Base-by-base conservation (phyloP, 495 filamentous ascomycete genomes). In the Tuber microsphaerosporum region DNA sequence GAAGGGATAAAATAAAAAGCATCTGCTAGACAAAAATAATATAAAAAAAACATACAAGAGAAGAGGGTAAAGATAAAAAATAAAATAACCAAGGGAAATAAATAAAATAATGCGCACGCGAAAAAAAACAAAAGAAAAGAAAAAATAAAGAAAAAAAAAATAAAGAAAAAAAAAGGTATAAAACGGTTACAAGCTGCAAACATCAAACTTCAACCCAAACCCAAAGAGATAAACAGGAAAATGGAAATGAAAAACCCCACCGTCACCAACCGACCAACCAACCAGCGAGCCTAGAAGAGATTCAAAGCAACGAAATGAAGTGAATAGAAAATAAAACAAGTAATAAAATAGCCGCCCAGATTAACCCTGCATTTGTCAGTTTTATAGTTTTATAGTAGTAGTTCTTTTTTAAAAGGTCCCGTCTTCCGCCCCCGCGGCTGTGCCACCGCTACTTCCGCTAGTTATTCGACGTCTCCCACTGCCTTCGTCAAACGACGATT, bases 1-100 rank as follows among this genome's bases (percentile, higher is more conserved):
- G 71, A 34, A 74, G 73, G 68, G 68, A 71, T 73, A 80, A 80
- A 77, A 42, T 70, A 45, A 78, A 78, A 79, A 79, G 70, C 73
- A 78, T 71, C 75, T 72, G 75, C 77, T 79, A 81, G 46, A 71
- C 73, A 75, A 81, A 79, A 78, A 82, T 79, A 73, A 74, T 41
- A 74, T 43, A 26, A 73, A 75, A 77, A 77, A 74, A 45, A 79
- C 56, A 20, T 72, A 73, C 34, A 75, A 72, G 0, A 72, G 76
- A 75, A 73, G 74, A 81, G 26, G 69, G 71, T 1, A 42, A 37
- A 43, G n/a, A n/a, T n/a, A n/a, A 43, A 70, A 74, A 61, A 74
- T 73, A 51, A 56, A 74, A 45, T 39, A 68, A 20, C 26, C 56
- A 73, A 76, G 43, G 44, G n/a, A 61, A n/a, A 70, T 45, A 71